Evolutionary conservation across 108 stramenopile species (phyloP).

Genomic region (Skeletonema marinoi): DNA sequence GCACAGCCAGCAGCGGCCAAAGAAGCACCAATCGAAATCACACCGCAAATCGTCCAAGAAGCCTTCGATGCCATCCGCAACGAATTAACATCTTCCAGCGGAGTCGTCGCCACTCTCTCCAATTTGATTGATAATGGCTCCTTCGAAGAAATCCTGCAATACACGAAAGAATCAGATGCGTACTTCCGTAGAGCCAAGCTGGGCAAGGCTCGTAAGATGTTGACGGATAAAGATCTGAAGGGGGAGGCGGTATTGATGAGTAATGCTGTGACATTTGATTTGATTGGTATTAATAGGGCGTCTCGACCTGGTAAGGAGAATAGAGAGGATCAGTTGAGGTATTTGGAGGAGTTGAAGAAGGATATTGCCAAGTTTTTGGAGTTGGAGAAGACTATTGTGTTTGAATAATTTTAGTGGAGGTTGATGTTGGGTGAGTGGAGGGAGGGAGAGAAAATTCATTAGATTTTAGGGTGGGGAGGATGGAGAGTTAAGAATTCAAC

Average conservation of each 20-base stretch:
- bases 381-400: constrained; percentile 57
- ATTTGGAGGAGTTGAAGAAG: constrained; percentile 68
- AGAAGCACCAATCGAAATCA: constrained; percentile 32
- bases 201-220: constrained; percentile 69
- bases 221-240: constrained; percentile 61
- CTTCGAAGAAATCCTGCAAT: constrained; percentile 67
- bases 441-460: too few species aligned
- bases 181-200: constrained; percentile 74
- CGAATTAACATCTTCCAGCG: constrained; percentile 57
- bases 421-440: too few species aligned
- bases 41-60: constrained; percentile 40
- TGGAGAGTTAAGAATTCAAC: too few species aligned
- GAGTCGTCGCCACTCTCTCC: constrained; percentile 64
- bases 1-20: constrained; percentile 37
- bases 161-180: constrained; percentile 79
- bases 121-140: constrained; percentile 50
- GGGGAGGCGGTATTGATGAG: constrained; percentile 56
- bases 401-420: background rate
- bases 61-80: constrained; percentile 59
- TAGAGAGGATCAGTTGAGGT: constrained; percentile 59
- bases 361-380: constrained; percentile 63
- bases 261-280: constrained; percentile 91
- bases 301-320: constrained; percentile 72
- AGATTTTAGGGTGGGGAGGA: too few species aligned
- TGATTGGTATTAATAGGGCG: constrained; percentile 88